Evolutionary conservation across 2,329 filamentous ascomycete genomes (phyloP).

Genomic region (Botryosphaeria dothidea): DNA sequence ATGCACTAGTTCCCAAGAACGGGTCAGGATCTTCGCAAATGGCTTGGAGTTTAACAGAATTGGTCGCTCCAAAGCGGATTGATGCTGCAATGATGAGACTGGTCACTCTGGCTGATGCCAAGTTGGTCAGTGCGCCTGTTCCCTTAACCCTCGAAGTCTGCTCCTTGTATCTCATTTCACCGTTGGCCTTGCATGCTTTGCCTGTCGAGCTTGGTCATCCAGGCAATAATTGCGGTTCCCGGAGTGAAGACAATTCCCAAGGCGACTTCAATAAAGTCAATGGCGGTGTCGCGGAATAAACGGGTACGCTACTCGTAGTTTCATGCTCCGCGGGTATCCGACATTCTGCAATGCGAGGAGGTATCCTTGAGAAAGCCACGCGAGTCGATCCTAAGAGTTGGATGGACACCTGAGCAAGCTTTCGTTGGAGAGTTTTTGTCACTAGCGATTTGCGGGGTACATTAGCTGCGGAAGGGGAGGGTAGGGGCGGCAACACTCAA

Average conservation of each 20-base stretch:
- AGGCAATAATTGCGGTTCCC: neutral
- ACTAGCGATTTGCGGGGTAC: slow-evolving; percentile 7
- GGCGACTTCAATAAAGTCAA: neutral
- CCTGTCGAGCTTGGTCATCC: neutral
- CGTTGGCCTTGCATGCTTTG: neutral
- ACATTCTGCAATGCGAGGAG: neutral
- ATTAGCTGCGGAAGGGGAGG: neutral
- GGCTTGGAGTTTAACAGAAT: neutral
- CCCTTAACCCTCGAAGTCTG: too few relatives aligned
- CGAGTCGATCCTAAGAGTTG: neutral
- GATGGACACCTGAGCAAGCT: neutral
- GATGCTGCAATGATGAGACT: neutral
- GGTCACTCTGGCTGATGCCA: neutral
- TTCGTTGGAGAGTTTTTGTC: neutral
- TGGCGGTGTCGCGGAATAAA: neutral
- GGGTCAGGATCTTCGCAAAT: neutral
- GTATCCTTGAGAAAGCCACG: neutral
- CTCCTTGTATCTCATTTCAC: neutral
- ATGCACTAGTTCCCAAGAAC: slow-evolving; percentile 1
- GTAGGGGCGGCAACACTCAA: neutral
- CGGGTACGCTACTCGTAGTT: neutral
- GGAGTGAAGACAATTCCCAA: too few relatives aligned
- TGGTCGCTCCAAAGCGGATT: neutral
- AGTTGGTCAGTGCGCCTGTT: too few relatives aligned
- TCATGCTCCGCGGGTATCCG: neutral